These are phyloP conservation scores for Boletellus ananas DNA, from an alignment of 768 basidiomycete genomes.

Conservation along the genomic window DNA sequence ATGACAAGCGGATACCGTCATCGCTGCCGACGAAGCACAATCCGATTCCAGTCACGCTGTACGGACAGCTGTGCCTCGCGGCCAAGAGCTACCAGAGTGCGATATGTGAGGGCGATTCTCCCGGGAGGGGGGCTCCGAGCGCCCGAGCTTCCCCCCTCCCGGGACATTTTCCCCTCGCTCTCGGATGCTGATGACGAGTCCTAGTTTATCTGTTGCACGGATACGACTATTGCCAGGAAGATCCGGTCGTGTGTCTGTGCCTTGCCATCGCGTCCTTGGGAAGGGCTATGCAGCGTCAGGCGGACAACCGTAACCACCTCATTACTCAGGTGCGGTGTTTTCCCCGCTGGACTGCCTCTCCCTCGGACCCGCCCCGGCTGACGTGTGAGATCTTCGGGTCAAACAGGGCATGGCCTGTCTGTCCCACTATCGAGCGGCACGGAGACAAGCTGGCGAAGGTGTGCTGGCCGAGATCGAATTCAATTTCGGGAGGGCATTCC, in stretches of 20 bases:
- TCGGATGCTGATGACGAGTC: background rate
- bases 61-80: slow-evolving; percentile 80
- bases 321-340: slow-evolving; percentile 58
- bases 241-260: slow-evolving; percentile 81
- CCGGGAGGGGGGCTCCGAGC: background rate
- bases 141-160: no score
- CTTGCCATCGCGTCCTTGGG: slow-evolving; percentile 85
- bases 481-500: slow-evolving; percentile 90
- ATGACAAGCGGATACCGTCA: slow-evolving; percentile 31
- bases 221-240: slow-evolving; percentile 77
- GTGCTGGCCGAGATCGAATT: slow-evolving; percentile 77
- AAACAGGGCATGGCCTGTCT: slow-evolving; percentile 81
- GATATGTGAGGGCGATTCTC: slow-evolving; percentile 58
- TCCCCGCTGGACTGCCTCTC: no score
- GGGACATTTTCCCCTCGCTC: background rate
- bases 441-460: slow-evolving; percentile 39
- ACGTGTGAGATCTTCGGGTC: background rate
- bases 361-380: no score
- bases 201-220: slow-evolving; percentile 88
- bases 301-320: slow-evolving; percentile 90
- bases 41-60: slow-evolving; percentile 65
- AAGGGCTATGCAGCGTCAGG: slow-evolving; percentile 88
- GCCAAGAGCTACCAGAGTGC: slow-evolving; percentile 89
- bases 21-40: slow-evolving; percentile 66
- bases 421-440: slow-evolving; percentile 69